Conservation (phyloP, 2,329 filamentous ascomycete genomes). For the Dothistroma pini region DNA sequence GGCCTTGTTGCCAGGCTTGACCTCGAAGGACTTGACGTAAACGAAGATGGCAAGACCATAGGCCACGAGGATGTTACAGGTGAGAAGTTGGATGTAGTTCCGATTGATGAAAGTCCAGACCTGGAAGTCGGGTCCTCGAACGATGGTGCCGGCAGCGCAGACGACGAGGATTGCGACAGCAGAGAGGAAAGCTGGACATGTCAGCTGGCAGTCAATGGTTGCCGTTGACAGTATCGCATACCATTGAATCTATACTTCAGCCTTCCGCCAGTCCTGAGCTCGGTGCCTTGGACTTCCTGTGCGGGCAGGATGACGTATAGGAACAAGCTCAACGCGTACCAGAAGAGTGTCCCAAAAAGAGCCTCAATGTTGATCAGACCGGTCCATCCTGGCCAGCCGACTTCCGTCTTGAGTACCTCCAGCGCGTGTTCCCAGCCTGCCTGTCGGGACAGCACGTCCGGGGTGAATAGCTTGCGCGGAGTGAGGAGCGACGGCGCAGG, state of each 20-base stretch:
- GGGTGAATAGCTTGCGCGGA: conserved; percentile 59
- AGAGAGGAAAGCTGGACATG: conserved; percentile 64
- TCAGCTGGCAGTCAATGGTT: conserved; percentile 9
- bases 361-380: conserved; percentile 69
- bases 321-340: conserved; percentile 72
- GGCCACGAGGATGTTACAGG: conserved; percentile 74
- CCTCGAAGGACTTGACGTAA: conserved; percentile 77
- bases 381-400: conserved; percentile 75
- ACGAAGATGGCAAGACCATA: conserved; percentile 70
- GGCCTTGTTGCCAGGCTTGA: conserved; percentile 69
- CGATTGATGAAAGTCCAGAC: conserved; percentile 93
- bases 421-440: conserved; percentile 47
- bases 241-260: conserved; percentile 74
- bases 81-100: conserved; percentile 83
- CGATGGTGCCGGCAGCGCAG: conserved; percentile 67
- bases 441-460: conserved; percentile 28
- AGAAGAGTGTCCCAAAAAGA: conserved; percentile 67
- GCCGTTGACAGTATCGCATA: conserved; percentile 26
- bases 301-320: conserved; percentile 76
- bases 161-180: conserved; percentile 68
- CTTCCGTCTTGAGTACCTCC: conserved; percentile 70
- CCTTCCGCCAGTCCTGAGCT: conserved; percentile 66
- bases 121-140: conserved; percentile 75
- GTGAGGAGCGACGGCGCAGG: conserved; percentile 76
- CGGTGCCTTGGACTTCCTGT: conserved; percentile 64